Base-by-base conservation (phyloP, 768 basidiomycete species). In the Boletus sensibilis region DNA sequence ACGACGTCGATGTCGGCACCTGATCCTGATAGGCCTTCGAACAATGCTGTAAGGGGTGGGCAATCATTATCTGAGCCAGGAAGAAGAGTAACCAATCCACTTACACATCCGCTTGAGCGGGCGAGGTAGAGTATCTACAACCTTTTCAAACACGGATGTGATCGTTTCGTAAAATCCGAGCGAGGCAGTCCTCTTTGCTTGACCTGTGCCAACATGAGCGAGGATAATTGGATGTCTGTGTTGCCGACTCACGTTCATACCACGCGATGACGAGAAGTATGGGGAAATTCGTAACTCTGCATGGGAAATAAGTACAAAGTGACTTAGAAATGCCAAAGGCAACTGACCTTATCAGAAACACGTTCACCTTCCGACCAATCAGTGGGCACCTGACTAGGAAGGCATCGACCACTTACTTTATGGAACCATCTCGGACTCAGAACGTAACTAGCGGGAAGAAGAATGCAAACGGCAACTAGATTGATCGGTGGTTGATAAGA, bases 351-450 rank as follows among this genome's bases (percentile, higher is more conserved):
- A 94, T 94, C 80, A 92, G 81, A 65, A 92, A 89, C 1, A 94
- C 92, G 61, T 94, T 94, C 64, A 93, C 82, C 90, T 92, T 56
- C 4, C 48, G 12, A 29, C 29, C 9, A 44, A 52, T 71, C 25
- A 71, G 56, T 37, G 41, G 25, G 60, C 52, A 64, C 42, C 25
- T 50, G 38, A 23, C 47, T 42, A 46, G 31, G 42, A 54, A 37
- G 29, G 20, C 18, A 33, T 58, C 7, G 33, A 29, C 8, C n/a
- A 59, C 67, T 51, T 65, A 90, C 90, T 77, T 98, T 98, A 70
- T 98, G 96, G 69, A 98, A 98, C 94, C 94, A 98, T 52, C 96
- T 80, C n/a, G 94, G 93, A 8, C 81, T 81, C n/a, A 97, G 77
- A 50, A 94, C 73, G 69, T 90, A 94, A 60, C 87, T 90, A 21